Percentiles rank a stretch among this genome's conserved stretches.
phyloP scores from a whole-genome alignment of 2,329 filamentous ascomycete species.

The Fusarium sp. region DNA sequence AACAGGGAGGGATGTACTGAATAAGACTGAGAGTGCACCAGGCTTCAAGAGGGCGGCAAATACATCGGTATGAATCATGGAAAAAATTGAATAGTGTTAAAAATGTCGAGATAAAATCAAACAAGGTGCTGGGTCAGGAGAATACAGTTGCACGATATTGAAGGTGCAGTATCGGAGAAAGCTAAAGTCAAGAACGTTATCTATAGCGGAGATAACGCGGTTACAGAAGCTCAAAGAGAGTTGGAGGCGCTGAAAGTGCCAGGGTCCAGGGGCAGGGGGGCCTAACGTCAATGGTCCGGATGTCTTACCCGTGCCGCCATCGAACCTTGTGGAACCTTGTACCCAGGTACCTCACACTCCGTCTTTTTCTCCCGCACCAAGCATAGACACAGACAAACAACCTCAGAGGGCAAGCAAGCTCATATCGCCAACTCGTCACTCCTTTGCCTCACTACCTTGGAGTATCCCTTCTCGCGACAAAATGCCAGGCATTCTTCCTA shows the following conservation, averaged over 20 bases:
- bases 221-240: not conserved
- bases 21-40: not conserved
- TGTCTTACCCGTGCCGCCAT: not conserved
- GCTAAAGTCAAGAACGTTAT: not conserved
- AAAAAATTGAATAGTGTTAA: not conserved
- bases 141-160: not conserved
- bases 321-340: not conserved
- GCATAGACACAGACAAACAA: not conserved
- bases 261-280: not conserved
- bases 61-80: not conserved
- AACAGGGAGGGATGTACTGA: not conserved
- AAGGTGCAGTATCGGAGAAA: not conserved
- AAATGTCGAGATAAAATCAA: not conserved
- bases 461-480: not conserved
- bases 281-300: not conserved
- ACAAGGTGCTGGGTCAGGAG: not conserved
- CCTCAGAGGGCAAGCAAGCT: not conserved
- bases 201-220: not conserved
- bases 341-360: not conserved
- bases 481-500: constrained; percentile 52
- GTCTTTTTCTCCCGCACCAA: not conserved
- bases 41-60: not conserved
- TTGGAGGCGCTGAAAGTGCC: not conserved
- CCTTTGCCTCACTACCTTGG: not conserved
- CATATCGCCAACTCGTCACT: not conserved